These are phyloP conservation scores for Fagus sylvatica DNA, from an alignment of 306 rosid species.

Conservation along the genomic window DNA sequence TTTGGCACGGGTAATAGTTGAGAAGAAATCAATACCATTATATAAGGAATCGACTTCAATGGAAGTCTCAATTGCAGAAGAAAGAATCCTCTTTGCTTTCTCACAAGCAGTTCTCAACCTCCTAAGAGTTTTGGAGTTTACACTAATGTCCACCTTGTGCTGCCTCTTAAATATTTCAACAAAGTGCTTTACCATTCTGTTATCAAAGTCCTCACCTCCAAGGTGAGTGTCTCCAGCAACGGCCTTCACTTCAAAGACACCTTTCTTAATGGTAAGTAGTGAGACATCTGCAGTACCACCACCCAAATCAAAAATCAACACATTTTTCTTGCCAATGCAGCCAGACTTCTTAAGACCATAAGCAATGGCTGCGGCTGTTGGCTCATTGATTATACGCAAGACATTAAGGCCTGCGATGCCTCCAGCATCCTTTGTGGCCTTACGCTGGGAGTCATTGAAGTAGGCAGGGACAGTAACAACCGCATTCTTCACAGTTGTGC, in stretches of 20 bases:
- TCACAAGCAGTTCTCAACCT: conserved; percentile 8
- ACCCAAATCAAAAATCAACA: conserved; percentile 21
- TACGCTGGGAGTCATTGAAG: too few relatives aligned
- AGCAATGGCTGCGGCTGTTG: conserved; percentile 17
- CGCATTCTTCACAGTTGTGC: too few relatives aligned
- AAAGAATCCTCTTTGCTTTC: conserved; percentile 18
- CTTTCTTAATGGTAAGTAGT: neutral
- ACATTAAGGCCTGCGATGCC: neutral
- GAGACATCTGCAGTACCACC: conserved; percentile 25
- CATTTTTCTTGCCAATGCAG: neutral
- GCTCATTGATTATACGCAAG: conserved; percentile 9
- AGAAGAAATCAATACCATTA: conserved; percentile 17
- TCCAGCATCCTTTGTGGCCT: too few relatives aligned
- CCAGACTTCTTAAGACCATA: neutral
- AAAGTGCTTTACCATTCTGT: conserved; percentile 25
- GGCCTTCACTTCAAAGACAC: conserved; percentile 1
- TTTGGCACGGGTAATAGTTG: conserved; percentile 18
- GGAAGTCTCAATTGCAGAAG: neutral
- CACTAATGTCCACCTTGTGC: conserved; percentile 10
- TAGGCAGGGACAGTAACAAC: too few relatives aligned
- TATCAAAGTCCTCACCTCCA: conserved; percentile 35
- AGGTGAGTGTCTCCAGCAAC: conserved; percentile 42
- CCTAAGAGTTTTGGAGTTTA: conserved; percentile 3
- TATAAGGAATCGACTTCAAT: conserved; percentile 8
- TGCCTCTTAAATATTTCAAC: conserved; percentile 18